Conservation (phyloP, 345 rosid species). For the Eutrema japonicum region DNA sequence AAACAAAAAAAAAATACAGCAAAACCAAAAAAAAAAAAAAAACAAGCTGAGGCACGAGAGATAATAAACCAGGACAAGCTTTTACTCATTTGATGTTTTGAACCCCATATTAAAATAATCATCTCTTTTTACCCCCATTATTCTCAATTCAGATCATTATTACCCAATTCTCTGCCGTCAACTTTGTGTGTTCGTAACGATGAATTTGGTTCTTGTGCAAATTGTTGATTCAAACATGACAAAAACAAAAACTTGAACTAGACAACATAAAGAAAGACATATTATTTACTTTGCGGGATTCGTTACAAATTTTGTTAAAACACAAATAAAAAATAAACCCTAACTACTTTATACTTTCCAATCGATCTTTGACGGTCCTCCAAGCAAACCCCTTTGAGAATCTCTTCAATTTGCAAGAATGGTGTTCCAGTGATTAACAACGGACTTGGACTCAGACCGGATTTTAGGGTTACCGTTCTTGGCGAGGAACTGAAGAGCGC, state of each 20-base stretch:
- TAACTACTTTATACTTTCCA: conserved; percentile 2
- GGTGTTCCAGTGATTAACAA: conserved; percentile 15
- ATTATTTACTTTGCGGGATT: neutral
- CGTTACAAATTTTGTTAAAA: conserved; percentile 11
- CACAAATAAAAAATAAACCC: neutral
- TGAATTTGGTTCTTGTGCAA: neutral
- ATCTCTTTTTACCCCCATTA: conserved; percentile 1
- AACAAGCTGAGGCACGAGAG: conserved; percentile 18
- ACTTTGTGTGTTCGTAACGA: neutral
- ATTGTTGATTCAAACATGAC: neutral
- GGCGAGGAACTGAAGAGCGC: neutral
- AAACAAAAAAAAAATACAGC: neutral
- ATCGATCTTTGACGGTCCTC: neutral
- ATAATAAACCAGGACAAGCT: conserved; percentile 32
- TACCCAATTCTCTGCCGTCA: neutral
- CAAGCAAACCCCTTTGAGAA: neutral
- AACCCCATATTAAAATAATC: neutral
- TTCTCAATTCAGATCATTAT: neutral
- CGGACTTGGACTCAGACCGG: conserved; percentile 13
- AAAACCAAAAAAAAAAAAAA: neutral
- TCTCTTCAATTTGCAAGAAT: conserved; percentile 29
- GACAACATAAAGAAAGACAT: neutral
- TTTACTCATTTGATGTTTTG: conserved; percentile 17
- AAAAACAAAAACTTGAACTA: neutral
- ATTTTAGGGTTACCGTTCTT: conserved; percentile 40